Base-by-base conservation (phyloP, 371 early-diverging fungal genomes). In the Mortierella sp. region DNA sequence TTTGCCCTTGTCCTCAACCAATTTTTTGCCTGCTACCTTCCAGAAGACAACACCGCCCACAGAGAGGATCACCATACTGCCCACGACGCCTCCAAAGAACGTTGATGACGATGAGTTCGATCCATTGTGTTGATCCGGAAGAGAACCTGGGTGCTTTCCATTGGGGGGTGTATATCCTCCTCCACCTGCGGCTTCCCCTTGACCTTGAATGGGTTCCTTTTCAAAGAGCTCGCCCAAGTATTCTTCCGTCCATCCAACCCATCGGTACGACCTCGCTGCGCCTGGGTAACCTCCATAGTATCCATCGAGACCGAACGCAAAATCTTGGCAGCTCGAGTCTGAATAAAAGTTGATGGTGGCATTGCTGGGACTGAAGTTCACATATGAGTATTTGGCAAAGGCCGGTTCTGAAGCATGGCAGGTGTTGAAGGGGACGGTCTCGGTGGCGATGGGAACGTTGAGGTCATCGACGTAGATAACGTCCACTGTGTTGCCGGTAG, bases 291-390 rank as follows among this genome's bases (percentile, higher is more conserved):
- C 66, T 12, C 61, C 58, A 54, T 66, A 76, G 34, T 76, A 69
- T 28, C 78, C 78, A n/a, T 65, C 49, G 18, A 76, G 54, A 5
- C 48, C 78, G 52, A 70, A 76, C 2, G 70, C 49, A 24, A 70
- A 66, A 1, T 47, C 47, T 21, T 58, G 54, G 18, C 78, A 76
- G 24, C 43, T 57, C 9, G 65, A 31, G 60, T 76, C 78, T 49
- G 39, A 58, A 43, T 70, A 76, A 59, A 76, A 76, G 63, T 76
- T 76, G 57, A 76, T 66, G 58, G 78, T 76, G 13, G 78, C 78
- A 28, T 76, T 66, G 38, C 66, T 64, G 51, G 78, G 78, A 9
- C 51, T 55, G 41, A 74, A 41, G 43, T 59, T 74, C 34, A 74
- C 24, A 31, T 57, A 74, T 2, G 76, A 68, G 51, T 74, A 74